Conservation (phyloP, 768 basidiomycete genomes). For the Lenzites betulinus region DNA sequence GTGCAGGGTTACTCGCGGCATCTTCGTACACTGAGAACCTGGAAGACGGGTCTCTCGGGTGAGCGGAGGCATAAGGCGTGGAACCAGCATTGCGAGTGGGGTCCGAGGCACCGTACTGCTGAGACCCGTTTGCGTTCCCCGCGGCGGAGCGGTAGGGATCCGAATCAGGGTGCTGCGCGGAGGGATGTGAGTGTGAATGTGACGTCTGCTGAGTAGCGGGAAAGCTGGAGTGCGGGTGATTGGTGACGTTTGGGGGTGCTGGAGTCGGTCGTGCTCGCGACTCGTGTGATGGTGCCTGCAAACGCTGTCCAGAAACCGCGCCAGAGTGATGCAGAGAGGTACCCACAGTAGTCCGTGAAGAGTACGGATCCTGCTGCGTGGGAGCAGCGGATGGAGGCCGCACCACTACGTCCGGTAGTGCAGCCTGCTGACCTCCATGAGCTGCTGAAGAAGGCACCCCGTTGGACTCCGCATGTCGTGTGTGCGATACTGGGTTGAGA, state of each 20-base stretch:
- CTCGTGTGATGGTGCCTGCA: constrained; percentile 5
- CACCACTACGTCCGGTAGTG: constrained; percentile 14
- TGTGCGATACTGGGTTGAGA: background rate
- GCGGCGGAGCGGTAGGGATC: background rate
- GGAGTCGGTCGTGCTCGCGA: constrained; percentile 10
- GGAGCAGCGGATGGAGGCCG: constrained; percentile 17
- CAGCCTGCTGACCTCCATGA: constrained; percentile 4
- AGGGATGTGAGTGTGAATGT: background rate
- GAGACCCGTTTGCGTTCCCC: background rate
- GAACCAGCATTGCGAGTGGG: background rate
- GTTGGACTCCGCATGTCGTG: constrained; percentile 5
- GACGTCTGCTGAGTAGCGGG: background rate
- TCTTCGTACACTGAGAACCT: constrained; percentile 15
- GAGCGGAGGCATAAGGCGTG: background rate
- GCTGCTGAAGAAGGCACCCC: background rate
- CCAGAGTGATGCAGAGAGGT: background rate
- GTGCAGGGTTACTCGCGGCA: background rate
- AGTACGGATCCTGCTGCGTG: background rate
- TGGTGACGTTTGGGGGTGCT: background rate
- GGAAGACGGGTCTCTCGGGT: constrained; percentile 1
- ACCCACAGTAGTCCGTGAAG: constrained; percentile 8
- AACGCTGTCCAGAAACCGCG: background rate
- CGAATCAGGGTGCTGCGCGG: background rate
- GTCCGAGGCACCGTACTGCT: background rate
- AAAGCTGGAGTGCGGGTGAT: background rate